phyloP scores from a whole-genome alignment of 208 protist genomes.

The Herpetomonas muscarum region DNA sequence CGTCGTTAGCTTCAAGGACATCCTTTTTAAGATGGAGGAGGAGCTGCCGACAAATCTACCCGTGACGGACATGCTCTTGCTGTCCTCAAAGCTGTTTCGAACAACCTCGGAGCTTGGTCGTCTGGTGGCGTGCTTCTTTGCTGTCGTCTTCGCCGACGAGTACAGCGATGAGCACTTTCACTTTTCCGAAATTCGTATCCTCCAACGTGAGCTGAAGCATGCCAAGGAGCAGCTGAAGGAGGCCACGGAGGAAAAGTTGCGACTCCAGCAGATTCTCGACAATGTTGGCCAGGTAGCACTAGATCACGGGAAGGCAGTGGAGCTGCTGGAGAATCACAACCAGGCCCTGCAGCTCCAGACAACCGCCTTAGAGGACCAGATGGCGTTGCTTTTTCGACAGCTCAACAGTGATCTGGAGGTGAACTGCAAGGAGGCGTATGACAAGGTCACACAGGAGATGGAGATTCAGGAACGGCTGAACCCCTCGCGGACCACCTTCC shows the following conservation, averaged over 20 bases:
- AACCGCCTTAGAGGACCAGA: constrained; percentile 86
- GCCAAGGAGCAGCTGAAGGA: constrained; percentile 51
- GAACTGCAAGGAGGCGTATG: constrained; percentile 72
- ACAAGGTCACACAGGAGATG: constrained; percentile 68
- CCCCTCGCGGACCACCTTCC: constrained; percentile 71
- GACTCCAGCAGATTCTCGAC: constrained; percentile 70
- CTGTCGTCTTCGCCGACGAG: constrained; percentile 81
- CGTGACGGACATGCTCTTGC: constrained; percentile 80
- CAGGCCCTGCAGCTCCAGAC: constrained; percentile 75
- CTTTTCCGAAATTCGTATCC: constrained; percentile 80
- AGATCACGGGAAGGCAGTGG: constrained; percentile 76
- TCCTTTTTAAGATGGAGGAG: constrained; percentile 77
- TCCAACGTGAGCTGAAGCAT: constrained; percentile 67
- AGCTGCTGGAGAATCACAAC: constrained; percentile 84
- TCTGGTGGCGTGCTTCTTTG: constrained; percentile 84
- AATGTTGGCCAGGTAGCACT: constrained; percentile 72
- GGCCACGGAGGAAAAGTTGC: constrained; percentile 55
- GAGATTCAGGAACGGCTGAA: constrained; percentile 77
- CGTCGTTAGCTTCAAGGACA: constrained; percentile 85
- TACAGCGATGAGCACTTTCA: constrained; percentile 85
- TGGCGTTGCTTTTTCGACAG: constrained; percentile 89
- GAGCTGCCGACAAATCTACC: constrained; percentile 65
- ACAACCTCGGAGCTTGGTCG: constrained; percentile 70
- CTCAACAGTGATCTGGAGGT: constrained; percentile 75
- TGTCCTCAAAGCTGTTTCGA: constrained; percentile 87